phyloP scores from a whole-genome alignment of 2,329 filamentous ascomycete species.

The Claviceps paspali region DNA sequence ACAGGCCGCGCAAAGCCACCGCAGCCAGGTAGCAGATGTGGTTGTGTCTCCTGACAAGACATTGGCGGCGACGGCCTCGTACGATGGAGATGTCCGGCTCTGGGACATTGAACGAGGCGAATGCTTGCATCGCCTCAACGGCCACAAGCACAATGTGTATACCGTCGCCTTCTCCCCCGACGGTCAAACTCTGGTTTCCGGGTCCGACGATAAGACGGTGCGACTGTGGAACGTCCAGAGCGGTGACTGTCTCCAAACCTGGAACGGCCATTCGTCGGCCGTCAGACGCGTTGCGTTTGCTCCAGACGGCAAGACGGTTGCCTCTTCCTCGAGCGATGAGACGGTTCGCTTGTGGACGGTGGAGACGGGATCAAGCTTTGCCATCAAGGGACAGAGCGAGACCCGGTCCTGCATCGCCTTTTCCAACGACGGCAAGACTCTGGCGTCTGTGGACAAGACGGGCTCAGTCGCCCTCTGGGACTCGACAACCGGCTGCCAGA shows the following conservation, averaged over 20 bases:
- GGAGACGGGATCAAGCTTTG: conserved; percentile 4
- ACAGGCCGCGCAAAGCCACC: conserved; percentile 5
- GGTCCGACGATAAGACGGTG: conserved; percentile 5
- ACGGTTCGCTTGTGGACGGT: conserved; percentile 9
- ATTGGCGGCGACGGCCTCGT: conserved; percentile 5
- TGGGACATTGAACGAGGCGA: conserved; percentile 6
- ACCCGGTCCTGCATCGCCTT: conserved; percentile 7
- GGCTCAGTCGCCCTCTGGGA: conserved; percentile 9
- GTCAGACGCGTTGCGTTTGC: conserved; percentile 10
- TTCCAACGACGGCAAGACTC: conserved; percentile 7
- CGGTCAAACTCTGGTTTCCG: conserved; percentile 5
- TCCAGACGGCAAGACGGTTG: conserved; percentile 8
- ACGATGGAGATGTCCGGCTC: conserved; percentile 5
- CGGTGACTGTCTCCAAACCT: conserved; percentile 7
- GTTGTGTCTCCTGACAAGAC: conserved; percentile 6
- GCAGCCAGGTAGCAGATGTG: conserved; percentile 6
- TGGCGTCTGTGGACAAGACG: conserved; percentile 8
- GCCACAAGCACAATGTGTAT: conserved; percentile 5
- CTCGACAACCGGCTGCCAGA: conserved; percentile 2
- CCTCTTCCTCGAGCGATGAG: conserved; percentile 8
- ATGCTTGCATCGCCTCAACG: conserved; percentile 3
- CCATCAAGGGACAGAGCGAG: conserved; percentile 9
- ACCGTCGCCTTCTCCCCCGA: conserved; percentile 5
- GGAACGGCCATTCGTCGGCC: conserved; percentile 7
- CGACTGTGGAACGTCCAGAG: conserved; percentile 4